Percentiles rank a stretch among this genome's conserved stretches.
Evolutionary conservation across 768 basidiomycete species (phyloP).

Genomic region (Boletus rex-veris): DNA sequence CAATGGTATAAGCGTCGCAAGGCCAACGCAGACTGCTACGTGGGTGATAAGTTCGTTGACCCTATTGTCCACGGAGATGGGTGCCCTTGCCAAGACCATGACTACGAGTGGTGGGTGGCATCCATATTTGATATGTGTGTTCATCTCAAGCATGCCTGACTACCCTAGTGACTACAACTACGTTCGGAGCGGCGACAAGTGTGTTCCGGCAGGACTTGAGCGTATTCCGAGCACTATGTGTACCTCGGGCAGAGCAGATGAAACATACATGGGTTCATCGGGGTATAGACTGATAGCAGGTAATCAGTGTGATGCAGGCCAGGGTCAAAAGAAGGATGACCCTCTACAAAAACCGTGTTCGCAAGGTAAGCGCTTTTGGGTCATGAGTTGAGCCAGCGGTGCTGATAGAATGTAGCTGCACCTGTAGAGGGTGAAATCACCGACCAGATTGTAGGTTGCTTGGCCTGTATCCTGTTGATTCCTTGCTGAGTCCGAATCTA

Average conservation of each 20-base stretch:
- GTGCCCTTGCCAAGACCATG: constrained; percentile 80
- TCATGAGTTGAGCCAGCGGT: neutral
- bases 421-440: constrained; percentile 75
- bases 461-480: neutral
- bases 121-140: neutral
- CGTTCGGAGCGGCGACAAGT: constrained; percentile 66
- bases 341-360: constrained; percentile 72
- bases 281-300: constrained; percentile 93
- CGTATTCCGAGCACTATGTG: constrained; percentile 79
- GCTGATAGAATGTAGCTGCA: constrained; percentile 48
- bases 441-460: constrained; percentile 61
- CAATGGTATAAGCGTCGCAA: constrained; percentile 95
- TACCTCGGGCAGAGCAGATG: constrained; percentile 40
- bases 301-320: constrained; percentile 68
- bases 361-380: constrained; percentile 44
- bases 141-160: neutral
- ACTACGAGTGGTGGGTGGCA: constrained; percentile 84
- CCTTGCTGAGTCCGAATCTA: constrained; percentile 29
- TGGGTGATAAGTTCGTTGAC: constrained; percentile 86
- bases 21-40: constrained; percentile 78
- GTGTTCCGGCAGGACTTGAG: constrained; percentile 85
- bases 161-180: constrained; percentile 81
- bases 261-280: constrained; percentile 81
- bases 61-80: constrained; percentile 79
- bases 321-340: constrained; percentile 66